Evolutionary conservation across 306 rosid species (phyloP).

Genomic region (Medicago ruthenica): DNA sequence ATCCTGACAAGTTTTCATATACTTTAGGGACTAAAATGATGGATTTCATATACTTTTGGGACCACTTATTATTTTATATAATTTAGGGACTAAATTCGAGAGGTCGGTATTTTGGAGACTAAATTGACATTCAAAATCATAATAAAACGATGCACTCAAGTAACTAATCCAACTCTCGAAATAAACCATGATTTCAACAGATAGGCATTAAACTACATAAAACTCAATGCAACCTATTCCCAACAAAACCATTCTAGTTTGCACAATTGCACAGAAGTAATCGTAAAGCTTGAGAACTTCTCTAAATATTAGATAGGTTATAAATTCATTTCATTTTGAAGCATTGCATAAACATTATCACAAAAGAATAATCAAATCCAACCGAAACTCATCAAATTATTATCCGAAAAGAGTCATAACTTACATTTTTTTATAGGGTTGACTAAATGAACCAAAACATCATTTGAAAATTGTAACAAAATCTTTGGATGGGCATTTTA

Average conservation of each 20-base stretch:
- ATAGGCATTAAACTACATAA: not conserved
- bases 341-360: conserved; percentile 17
- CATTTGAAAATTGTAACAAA: not conserved
- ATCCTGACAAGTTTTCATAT: too few species aligned
- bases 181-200: conserved; percentile 3
- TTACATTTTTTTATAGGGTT: not conserved
- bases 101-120: not conserved
- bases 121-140: not conserved
- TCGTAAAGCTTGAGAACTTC: not conserved
- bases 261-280: conserved; percentile 9
- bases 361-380: conserved; percentile 15
- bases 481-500: too few species aligned
- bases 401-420: not conserved
- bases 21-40: not conserved
- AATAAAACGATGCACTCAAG: not conserved
- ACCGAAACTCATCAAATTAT: not conserved
- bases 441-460: conserved; percentile 18
- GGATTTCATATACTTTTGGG: not conserved
- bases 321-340: not conserved
- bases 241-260: conserved; percentile 5
- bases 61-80: too few species aligned
- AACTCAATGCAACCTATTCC: not conserved
- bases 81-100: not conserved
- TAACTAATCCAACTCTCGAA: not conserved
- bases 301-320: not conserved